Evolutionary conservation across 768 basidiomycete genomes (phyloP).

Genomic region (Scleroderma bovista): DNA sequence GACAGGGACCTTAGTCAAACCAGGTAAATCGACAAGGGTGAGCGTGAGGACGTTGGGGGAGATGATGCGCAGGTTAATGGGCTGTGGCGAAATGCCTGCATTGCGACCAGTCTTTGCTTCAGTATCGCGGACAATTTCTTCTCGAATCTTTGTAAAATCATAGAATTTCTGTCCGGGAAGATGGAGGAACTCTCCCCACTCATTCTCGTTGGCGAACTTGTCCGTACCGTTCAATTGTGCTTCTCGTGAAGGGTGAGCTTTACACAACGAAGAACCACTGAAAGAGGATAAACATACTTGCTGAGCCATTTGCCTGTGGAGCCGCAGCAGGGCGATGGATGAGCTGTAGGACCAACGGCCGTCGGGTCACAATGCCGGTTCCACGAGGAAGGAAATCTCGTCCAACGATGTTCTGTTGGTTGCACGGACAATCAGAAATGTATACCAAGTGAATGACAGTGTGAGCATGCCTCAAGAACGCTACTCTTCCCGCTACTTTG

Average conservation of each 20-base stretch:
- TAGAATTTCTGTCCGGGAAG: slow-evolving; percentile 96
- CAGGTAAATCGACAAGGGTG: slow-evolving; percentile 95
- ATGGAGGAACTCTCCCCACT: slow-evolving; percentile 99
- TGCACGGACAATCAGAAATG: slow-evolving; percentile 6
- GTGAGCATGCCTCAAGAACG: slow-evolving; percentile 68
- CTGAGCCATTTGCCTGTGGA: slow-evolving; percentile 37
- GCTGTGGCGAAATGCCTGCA: slow-evolving; percentile 93
- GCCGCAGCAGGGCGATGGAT: slow-evolving; percentile 71
- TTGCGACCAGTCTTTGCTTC: slow-evolving; percentile 99
- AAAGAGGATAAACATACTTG: slow-evolving; percentile 31
- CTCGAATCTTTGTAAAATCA: slow-evolving; percentile 95
- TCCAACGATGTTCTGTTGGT: slow-evolving; percentile 86
- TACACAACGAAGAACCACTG: background rate
- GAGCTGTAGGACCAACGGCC: slow-evolving; percentile 94
- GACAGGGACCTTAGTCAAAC: slow-evolving; percentile 91
- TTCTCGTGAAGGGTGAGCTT: slow-evolving; percentile 1
- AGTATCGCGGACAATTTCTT: slow-evolving; percentile 94
- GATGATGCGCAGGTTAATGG: slow-evolving; percentile 96
- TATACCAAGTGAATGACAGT: background rate
- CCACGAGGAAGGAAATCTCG: slow-evolving; percentile 98
- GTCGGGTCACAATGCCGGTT: slow-evolving; percentile 95
- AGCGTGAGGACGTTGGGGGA: slow-evolving; percentile 97
- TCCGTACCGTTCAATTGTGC: slow-evolving; percentile 44
- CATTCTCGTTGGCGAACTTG: slow-evolving; percentile 81
- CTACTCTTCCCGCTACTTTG: slow-evolving; percentile 94